Evolutionary conservation across 164 flowering plant species (phyloP).

Genomic region (Dillenia suffruticosa): DNA sequence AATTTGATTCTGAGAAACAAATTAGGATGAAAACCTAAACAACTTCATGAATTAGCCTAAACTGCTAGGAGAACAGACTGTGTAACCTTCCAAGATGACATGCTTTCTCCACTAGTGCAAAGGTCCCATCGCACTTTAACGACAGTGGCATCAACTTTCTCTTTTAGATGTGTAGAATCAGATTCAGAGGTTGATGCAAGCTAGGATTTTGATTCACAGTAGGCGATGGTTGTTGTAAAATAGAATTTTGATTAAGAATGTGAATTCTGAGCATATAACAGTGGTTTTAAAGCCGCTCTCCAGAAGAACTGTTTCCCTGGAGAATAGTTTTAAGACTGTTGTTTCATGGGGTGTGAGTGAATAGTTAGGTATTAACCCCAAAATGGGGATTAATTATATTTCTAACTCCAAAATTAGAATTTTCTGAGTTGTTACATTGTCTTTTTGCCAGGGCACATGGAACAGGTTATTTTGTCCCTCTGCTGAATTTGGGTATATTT

Average conservation of each 20-base stretch:
- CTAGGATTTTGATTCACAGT: background rate
- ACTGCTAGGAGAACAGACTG: conserved; percentile 39
- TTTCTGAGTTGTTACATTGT: no score
- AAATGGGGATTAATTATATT: no score
- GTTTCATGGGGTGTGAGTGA: no score
- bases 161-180: conserved; percentile 18
- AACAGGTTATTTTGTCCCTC: no score
- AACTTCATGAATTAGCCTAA: conserved; percentile 62
- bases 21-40: conserved; percentile 51
- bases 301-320: no score
- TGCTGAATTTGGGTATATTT: no score
- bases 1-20: conserved; percentile 4
- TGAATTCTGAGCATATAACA: background rate
- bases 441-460: no score
- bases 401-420: no score
- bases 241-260: background rate
- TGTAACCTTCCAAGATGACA: conserved; percentile 59
- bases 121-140: conserved; percentile 36
- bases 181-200: background rate
- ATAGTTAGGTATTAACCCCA: no score
- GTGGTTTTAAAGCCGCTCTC: conserved; percentile 9
- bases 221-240: background rate
- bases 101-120: conserved; percentile 44
- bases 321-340: no score
- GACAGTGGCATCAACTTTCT: conserved; percentile 44